Conservation (phyloP, 2,329 filamentous ascomycete species). For the Fusarium robinianum region DNA sequence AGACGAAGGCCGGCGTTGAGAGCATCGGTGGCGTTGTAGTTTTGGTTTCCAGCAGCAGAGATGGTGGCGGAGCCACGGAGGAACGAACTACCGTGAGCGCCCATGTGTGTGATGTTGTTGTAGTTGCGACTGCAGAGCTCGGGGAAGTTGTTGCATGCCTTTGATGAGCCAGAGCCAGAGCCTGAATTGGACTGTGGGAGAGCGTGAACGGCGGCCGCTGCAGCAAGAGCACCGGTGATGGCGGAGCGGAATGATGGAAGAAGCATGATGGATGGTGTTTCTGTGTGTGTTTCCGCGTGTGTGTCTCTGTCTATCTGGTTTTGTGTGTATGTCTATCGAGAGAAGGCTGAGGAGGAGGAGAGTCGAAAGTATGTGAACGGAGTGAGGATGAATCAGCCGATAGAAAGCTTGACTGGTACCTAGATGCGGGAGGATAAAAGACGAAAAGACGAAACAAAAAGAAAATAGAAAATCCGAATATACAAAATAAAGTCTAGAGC, state of each 20-base stretch:
- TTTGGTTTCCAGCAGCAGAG: slow-evolving; percentile 72
- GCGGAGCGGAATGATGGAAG: slow-evolving; percentile 30
- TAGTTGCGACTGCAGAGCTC: slow-evolving; percentile 72
- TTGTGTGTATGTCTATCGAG: neutral
- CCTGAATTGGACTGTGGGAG: slow-evolving; percentile 27
- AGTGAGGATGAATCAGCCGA: too few relatives aligned
- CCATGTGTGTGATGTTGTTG: slow-evolving; percentile 77
- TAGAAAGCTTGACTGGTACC: too few relatives aligned
- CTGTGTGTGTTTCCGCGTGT: neutral
- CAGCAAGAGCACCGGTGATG: slow-evolving; percentile 27
- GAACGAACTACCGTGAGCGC: slow-evolving; percentile 76
- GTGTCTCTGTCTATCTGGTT: neutral
- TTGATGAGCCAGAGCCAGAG: slow-evolving; percentile 28
- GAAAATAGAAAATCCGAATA: neutral
- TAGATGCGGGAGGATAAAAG: too few relatives aligned
- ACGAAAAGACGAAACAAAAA: neutral
- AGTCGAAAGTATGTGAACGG: too few relatives aligned
- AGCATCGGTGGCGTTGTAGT: slow-evolving; percentile 71
- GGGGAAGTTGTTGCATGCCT: slow-evolving; percentile 81
- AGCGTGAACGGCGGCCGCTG: slow-evolving; percentile 30
- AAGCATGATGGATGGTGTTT: slow-evolving; percentile 22
- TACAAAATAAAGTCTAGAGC: too few relatives aligned
- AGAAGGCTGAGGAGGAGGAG: neutral
- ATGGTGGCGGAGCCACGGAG: slow-evolving; percentile 67
- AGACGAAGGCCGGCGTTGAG: slow-evolving; percentile 73